These are phyloP conservation scores for Apiotrichum akiyoshidainum DNA, from an alignment of 1,284 basidiomycete genomes.

Conservation along the genomic window DNA sequence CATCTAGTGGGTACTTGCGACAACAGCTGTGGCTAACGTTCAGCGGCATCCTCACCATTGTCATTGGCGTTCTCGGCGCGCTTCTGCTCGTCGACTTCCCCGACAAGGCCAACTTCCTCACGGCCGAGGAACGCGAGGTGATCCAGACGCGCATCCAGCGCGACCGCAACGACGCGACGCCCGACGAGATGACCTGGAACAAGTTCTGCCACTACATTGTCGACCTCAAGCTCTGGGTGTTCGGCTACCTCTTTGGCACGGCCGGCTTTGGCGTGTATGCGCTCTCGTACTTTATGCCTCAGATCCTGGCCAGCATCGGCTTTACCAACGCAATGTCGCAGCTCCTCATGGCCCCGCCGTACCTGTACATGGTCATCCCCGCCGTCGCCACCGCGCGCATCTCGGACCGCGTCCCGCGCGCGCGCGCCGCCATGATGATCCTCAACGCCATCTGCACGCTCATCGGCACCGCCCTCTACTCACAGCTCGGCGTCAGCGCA, in stretches of 20 bases:
- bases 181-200: conserved; percentile 45
- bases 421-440: conserved; percentile 8
- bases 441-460: conserved; percentile 1
- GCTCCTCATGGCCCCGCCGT: conserved; percentile 50
- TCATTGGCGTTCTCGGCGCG: conserved; percentile 34
- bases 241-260: conserved; percentile 47
- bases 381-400: conserved; percentile 42
- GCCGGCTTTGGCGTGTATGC: conserved; percentile 20
- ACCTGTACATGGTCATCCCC: conserved; percentile 43
- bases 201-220: conserved; percentile 43
- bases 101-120: conserved; percentile 53
- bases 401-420: conserved; percentile 37
- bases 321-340: conserved; percentile 39
- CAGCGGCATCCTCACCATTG: conserved; percentile 34
- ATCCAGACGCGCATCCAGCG: conserved; percentile 49
- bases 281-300: conserved; percentile 49
- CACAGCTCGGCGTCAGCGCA: conserved; percentile 1
- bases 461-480: conserved; percentile 13
- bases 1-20: conserved; percentile 6
- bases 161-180: conserved; percentile 52
- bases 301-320: conserved; percentile 48
- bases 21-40: no score
- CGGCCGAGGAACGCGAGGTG: conserved; percentile 44
- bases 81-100: conserved; percentile 52
- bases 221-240: conserved; percentile 53